These are phyloP conservation scores for Fremontodendron californicum DNA, from an alignment of 345 rosid genomes.

Conservation along the genomic window DNA sequence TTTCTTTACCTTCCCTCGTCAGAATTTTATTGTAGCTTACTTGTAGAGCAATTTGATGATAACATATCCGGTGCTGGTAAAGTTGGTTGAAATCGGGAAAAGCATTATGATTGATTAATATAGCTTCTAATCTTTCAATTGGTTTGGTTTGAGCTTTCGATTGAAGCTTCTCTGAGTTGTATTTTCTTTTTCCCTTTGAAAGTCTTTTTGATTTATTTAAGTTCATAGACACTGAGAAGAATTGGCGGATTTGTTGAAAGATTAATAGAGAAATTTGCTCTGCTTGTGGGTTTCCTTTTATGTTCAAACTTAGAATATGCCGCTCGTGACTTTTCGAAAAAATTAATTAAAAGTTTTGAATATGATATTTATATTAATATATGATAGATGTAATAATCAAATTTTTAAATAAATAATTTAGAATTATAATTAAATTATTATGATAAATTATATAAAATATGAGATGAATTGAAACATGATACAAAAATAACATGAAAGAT, in stretches of 20 bases:
- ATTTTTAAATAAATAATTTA: no score
- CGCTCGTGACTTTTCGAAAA: no score
- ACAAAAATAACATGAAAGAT: no score
- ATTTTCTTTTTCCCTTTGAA: neutral
- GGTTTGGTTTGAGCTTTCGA: neutral
- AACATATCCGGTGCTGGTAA: neutral
- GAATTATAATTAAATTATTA: no score
- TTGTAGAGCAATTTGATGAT: neutral
- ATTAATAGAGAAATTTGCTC: no score
- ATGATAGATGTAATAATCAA: no score
- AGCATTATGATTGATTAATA: neutral
- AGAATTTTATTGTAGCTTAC: neutral
- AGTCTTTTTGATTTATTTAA: neutral
- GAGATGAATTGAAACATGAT: no score
- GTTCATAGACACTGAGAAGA: neutral
- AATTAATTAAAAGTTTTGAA: no score
- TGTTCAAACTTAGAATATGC: no score
- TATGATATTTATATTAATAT: no score
- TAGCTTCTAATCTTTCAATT: neutral
- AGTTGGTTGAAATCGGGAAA: neutral
- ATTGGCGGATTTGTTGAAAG: neutral
- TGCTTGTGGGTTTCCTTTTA: no score
- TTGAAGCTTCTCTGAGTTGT: neutral
- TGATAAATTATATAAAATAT: no score
- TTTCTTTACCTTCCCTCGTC: neutral